phyloP scores from a whole-genome alignment of 192 early-diverging fungal species.

The Coemansia guatemalensis region DNA sequence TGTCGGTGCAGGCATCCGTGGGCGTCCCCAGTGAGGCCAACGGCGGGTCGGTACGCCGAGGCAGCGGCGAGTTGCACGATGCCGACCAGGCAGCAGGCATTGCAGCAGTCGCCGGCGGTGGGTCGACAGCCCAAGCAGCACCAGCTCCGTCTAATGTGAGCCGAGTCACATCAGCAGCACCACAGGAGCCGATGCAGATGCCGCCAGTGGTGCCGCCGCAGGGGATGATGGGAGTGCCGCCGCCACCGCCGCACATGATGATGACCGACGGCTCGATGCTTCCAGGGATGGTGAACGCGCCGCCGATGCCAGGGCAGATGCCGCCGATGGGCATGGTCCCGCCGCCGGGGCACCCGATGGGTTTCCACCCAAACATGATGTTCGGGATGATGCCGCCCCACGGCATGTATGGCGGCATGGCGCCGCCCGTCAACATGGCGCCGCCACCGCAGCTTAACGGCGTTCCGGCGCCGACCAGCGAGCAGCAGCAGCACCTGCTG shows the following conservation, averaged over 20 bases:
- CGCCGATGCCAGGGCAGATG: constrained; percentile 19
- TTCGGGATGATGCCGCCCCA: constrained; percentile 46
- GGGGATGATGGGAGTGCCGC: constrained; percentile 30
- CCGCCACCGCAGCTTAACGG: constrained; percentile 19
- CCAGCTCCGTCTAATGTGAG: too few relatives aligned
- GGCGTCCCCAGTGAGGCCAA: constrained; percentile 38
- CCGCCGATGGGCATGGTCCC: constrained; percentile 46
- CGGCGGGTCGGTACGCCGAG: constrained; percentile 21
- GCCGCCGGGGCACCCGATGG: constrained; percentile 31
- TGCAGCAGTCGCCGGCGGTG: background rate
- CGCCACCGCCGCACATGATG: constrained; percentile 33
- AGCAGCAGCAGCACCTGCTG: constrained; percentile 40
- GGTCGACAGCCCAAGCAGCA: background rate
- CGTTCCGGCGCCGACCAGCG: constrained; percentile 16
- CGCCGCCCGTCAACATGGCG: constrained; percentile 28
- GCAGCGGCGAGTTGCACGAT: constrained; percentile 16
- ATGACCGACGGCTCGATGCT: constrained; percentile 28
- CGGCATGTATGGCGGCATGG: constrained; percentile 43
- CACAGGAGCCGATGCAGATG: constrained; percentile 25
- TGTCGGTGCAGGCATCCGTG: constrained; percentile 47
- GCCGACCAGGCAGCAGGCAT: constrained; percentile 6
- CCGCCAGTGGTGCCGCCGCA: constrained; percentile 17
- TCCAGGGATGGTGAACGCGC: constrained; percentile 26
- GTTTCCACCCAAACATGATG: constrained; percentile 48
- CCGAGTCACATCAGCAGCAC: background rate